Conservation (phyloP, 139 green algal genomes). For the Spirogloea muscicola region DNA sequence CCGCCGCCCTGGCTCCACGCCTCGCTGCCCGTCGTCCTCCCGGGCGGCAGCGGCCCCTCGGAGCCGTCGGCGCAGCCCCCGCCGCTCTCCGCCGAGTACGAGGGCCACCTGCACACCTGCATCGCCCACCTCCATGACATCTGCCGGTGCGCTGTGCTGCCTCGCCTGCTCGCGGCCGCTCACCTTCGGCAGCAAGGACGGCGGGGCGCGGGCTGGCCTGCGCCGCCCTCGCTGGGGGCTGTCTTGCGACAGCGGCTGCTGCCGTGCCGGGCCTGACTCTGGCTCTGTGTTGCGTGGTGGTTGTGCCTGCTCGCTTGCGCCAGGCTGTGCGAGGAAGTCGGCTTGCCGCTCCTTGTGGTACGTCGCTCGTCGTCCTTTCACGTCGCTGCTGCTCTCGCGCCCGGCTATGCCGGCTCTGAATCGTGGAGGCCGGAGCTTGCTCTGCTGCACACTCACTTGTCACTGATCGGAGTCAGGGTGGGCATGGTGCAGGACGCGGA, state of each 20-base stretch:
- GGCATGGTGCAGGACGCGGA: too few species aligned
- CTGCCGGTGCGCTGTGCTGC: neutral
- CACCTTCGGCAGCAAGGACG: neutral
- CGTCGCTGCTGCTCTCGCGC: too few species aligned
- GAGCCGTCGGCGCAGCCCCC: neutral
- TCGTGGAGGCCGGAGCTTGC: too few species aligned
- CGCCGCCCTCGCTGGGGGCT: too few species aligned
- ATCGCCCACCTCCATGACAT: neutral
- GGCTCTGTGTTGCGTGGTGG: neutral
- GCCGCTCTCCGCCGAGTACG: constrained; percentile 15
- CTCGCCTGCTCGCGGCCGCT: too few species aligned
- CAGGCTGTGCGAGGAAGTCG: constrained; percentile 5
- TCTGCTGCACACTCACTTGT: too few species aligned
- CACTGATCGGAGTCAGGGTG: too few species aligned
- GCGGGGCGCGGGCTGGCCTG: too few species aligned
- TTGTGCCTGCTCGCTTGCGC: neutral
- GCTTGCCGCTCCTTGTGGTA: constrained; percentile 29
- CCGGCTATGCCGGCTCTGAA: too few species aligned
- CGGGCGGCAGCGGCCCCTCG: neutral
- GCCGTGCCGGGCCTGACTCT: neutral
- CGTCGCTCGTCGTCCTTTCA: too few species aligned
- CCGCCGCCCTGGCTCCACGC: constrained; percentile 27
- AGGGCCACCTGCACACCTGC: constrained; percentile 16
- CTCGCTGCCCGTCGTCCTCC: constrained; percentile 28
- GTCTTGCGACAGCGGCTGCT: neutral